phyloP scores from a whole-genome alignment of 768 basidiomycete species.

The Infundibulicybe gibba region DNA sequence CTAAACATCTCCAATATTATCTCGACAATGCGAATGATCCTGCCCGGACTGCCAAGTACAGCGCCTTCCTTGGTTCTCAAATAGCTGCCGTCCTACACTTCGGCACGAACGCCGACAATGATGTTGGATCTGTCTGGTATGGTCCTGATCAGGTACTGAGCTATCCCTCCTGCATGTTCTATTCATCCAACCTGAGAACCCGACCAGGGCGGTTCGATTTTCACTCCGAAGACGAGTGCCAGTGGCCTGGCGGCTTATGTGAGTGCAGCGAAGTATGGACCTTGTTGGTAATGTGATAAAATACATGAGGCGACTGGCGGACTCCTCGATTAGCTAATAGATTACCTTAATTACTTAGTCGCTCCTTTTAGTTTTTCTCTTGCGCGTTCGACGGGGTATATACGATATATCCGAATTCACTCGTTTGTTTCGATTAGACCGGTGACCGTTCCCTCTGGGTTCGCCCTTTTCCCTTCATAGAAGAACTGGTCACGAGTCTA shows the following conservation, averaged over 20 bases:
- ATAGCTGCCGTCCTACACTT: constrained; percentile 39
- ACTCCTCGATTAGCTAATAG: too few relatives aligned
- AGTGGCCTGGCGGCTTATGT: constrained; percentile 40
- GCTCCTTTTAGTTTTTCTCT: too few relatives aligned
- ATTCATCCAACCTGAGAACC: neutral
- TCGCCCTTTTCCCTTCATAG: too few relatives aligned
- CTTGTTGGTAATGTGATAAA: too few relatives aligned
- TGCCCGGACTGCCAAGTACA: constrained; percentile 40
- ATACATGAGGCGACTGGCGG: too few relatives aligned
- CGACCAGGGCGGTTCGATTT: constrained; percentile 35
- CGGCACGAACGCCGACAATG: constrained; percentile 31
- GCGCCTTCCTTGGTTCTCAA: constrained; percentile 34
- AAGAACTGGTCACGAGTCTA: too few relatives aligned
- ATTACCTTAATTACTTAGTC: too few relatives aligned
- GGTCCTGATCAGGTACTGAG: constrained; percentile 31
- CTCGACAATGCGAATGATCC: constrained; percentile 41
- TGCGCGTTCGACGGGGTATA: too few relatives aligned
- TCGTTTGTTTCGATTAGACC: too few relatives aligned
- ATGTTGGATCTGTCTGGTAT: constrained; percentile 47
- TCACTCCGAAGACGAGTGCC: constrained; percentile 40
- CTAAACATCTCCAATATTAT: constrained; percentile 48
- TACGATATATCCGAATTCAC: too few relatives aligned
- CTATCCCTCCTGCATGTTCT: neutral
- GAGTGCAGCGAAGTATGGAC: constrained; percentile 39
- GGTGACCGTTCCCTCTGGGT: too few relatives aligned